Conservation (phyloP, 2,329 filamentous ascomycete genomes). For the Cladosporium sp. region DNA sequence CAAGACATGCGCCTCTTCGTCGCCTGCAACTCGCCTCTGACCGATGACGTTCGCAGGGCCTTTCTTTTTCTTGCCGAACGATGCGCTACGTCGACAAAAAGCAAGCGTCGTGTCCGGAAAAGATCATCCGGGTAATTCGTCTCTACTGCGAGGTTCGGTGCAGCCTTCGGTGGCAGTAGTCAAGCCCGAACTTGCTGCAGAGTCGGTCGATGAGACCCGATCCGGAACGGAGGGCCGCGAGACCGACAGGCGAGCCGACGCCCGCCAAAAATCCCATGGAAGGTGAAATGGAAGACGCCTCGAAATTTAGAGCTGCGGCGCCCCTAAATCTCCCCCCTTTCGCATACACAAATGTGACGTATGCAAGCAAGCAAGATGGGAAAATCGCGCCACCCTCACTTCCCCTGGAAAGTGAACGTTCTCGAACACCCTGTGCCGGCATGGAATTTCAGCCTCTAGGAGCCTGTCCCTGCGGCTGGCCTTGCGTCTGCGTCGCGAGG, state of each 20-base stretch:
- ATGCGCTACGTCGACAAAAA: no score
- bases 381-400: constrained; percentile 4
- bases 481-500: constrained; percentile 14
- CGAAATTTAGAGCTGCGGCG: no score
- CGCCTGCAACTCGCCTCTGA: no score
- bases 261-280: constrained; percentile 2
- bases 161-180: no score
- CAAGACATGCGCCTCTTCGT: no score
- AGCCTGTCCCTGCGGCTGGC: constrained; percentile 2
- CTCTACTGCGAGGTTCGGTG: no score
- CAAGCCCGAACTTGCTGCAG: no score
- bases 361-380: neutral
- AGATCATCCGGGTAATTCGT: constrained; percentile 5
- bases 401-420: neutral
- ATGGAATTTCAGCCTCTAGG: neutral
- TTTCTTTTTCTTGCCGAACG: no score
- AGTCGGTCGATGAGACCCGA: neutral
- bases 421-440: neutral
- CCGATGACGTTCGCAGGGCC: no score
- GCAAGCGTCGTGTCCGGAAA: neutral
- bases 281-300: constrained; percentile 3
- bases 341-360: neutral
- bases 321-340: neutral
- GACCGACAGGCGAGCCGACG: neutral
- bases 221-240: constrained; percentile 2